These are phyloP conservation scores for Meira miltonrushii DNA, from an alignment of 1,284 basidiomycete species.

Conservation along the genomic window DNA sequence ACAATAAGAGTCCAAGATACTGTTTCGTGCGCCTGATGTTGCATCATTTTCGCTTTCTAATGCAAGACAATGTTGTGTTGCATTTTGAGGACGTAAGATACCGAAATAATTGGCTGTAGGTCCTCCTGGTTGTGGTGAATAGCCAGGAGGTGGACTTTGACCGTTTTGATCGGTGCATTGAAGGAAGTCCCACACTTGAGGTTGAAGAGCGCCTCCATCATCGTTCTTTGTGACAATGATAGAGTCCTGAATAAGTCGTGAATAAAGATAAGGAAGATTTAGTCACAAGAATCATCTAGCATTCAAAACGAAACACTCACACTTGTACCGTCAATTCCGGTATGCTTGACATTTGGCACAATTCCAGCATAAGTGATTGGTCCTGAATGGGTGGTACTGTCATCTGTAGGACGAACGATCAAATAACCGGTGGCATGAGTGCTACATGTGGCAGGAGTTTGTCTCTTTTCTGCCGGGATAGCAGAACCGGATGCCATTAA, in stretches of 20 bases:
- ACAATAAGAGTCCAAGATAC: slow-evolving; percentile 7
- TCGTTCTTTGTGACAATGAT: slow-evolving; percentile 2
- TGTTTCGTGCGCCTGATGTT: neutral
- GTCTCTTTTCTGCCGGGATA: no score
- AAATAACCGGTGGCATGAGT: neutral
- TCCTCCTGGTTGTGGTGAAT: neutral
- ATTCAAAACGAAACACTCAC: neutral
- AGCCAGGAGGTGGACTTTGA: neutral
- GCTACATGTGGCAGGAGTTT: neutral
- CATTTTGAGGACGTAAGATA: slow-evolving; percentile 8
- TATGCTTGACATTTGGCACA: slow-evolving; percentile 2
- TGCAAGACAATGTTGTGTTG: slow-evolving; percentile 7
- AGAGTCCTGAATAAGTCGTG: neutral
- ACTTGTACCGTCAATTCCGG: neutral
- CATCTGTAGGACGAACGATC: neutral
- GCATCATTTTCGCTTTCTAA: slow-evolving; percentile 4
- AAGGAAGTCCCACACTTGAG: neutral
- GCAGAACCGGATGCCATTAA: no score
- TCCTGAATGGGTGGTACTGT: neutral
- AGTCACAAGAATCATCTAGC: no score
- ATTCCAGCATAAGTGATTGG: slow-evolving; percentile 7
- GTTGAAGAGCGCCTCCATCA: neutral
- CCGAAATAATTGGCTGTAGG: neutral
- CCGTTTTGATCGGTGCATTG: neutral
- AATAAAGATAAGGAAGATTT: neutral